phyloP scores from a whole-genome alignment of 441 rosid genomes.

The Hypseocharis bilobata region DNA sequence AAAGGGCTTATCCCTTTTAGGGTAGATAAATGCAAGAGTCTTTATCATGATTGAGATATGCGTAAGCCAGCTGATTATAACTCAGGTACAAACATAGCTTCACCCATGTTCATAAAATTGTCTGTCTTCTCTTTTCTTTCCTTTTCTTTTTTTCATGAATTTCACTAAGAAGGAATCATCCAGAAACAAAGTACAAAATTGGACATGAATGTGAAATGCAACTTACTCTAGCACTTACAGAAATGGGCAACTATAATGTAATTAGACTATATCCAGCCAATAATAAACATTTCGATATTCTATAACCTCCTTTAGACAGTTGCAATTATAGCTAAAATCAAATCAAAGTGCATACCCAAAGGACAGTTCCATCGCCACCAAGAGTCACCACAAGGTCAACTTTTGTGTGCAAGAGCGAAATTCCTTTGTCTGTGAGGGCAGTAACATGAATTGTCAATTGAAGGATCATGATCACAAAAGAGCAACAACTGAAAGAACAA shows the following conservation, averaged over 20 bases:
- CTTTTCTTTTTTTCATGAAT: no score
- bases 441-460: constrained; percentile 15
- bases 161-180: no score
- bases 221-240: neutral
- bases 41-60: no score
- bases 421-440: constrained; percentile 53
- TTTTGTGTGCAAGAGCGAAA: constrained; percentile 57
- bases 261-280: neutral
- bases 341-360: constrained; percentile 58
- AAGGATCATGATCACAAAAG: neutral
- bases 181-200: no score
- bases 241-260: neutral
- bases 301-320: neutral
- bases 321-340: neutral
- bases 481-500: no score
- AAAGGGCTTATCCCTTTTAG: no score
- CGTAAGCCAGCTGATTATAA: no score
- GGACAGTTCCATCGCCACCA: constrained; percentile 98
- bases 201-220: neutral
- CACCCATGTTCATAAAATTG: no score
- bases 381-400: constrained; percentile 93
- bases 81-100: no score
- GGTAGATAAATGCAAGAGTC: no score
- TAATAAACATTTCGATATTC: no score
- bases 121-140: no score